Base-by-base conservation (phyloP, 805 yeast genomes). In the Candida pseudofarinosa region DNA sequence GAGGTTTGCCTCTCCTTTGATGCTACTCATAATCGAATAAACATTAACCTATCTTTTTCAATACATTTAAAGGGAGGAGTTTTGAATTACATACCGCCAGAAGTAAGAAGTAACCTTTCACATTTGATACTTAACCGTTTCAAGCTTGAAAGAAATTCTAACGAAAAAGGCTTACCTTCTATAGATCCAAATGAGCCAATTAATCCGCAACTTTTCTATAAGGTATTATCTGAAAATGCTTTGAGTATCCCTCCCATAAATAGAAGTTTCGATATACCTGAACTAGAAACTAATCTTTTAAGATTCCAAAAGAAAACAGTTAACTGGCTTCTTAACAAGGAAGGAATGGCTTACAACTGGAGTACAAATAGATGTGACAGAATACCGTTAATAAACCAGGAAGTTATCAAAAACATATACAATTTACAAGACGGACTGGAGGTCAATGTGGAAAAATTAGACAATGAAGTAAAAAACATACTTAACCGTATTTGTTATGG, bases 291-390 rank as follows among this genome's bases (percentile, higher is more conserved):
- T 0, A 61, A 62, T 12, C 57, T 78, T 5, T 53, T 77, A 19
- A 61, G 62, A 2, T 82, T 80, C 46, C 88, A 82, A 55, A 66
- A 65, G 3, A 73, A 69, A 35, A 71, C 85, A 2, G 69, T 82
- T 1, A 58, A 63, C 14, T 82, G 88, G 88, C 60, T 81, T 53
- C 58, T 82, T 3, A 47, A 59, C 0, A 71, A 66, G 45, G 88
- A 82, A 54, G 70, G 77, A 34, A 70, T 69, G 3, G 20, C 34
- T 8, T 72, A 69, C 42, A 59, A 69, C 45, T 49, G 52, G 28
- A 37, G 48, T 1, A 54, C 60, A 0, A 51, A 54, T 18, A 20
- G 59, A 4, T 61, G 64, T 14, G 47, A 48, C 10, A 42, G 46
- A 2, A 34, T 53, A 0, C 56, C 58, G 1, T 46, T 63, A 4